Evolutionary conservation across 2,329 filamentous ascomycete species (phyloP).

Genomic region (Lachnellula arida): DNA sequence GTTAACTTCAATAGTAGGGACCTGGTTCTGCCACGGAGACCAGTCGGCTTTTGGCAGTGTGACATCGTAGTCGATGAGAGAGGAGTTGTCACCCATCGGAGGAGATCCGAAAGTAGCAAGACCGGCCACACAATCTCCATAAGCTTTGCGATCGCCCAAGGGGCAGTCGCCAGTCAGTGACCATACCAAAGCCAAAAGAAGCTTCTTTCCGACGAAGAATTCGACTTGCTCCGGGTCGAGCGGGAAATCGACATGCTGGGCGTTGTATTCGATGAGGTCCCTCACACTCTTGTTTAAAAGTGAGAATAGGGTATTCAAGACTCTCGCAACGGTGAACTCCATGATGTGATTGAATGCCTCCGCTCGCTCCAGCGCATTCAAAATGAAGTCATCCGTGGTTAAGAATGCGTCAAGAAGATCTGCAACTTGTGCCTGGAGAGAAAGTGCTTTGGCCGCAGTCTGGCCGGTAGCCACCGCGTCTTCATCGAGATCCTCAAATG

Average conservation of each 20-base stretch:
- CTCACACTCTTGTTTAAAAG: slow-evolving; percentile 90
- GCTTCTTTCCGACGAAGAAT: slow-evolving; percentile 85
- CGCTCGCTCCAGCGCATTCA: slow-evolving; percentile 71
- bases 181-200: slow-evolving; percentile 90
- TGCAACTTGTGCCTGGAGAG: slow-evolving; percentile 74
- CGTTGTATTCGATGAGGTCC: slow-evolving; percentile 92
- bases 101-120: slow-evolving; percentile 85
- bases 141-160: slow-evolving; percentile 77
- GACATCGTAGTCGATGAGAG: slow-evolving; percentile 94
- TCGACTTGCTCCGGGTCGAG: slow-evolving; percentile 88
- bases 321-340: slow-evolving; percentile 91
- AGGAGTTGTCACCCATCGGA: slow-evolving; percentile 69
- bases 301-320: slow-evolving; percentile 89
- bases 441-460: slow-evolving; percentile 71
- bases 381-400: slow-evolving; percentile 73
- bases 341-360: slow-evolving; percentile 89
- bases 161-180: slow-evolving; percentile 94
- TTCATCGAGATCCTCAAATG: slow-evolving; percentile 94
- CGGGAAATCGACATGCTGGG: slow-evolving; percentile 89
- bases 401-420: slow-evolving; percentile 73
- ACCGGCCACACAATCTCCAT: slow-evolving; percentile 78
- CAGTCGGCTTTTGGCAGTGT: slow-evolving; percentile 82
- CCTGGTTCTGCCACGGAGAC: slow-evolving; percentile 90
- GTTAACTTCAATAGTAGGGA: slow-evolving; percentile 92
- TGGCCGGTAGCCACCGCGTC: slow-evolving; percentile 75